Evolutionary conservation across 202 grass and related monocot genomes (phyloP), one percentile per base, ranked within the genome.

Genomic region (Sporobolus alterniflorus): DNA sequence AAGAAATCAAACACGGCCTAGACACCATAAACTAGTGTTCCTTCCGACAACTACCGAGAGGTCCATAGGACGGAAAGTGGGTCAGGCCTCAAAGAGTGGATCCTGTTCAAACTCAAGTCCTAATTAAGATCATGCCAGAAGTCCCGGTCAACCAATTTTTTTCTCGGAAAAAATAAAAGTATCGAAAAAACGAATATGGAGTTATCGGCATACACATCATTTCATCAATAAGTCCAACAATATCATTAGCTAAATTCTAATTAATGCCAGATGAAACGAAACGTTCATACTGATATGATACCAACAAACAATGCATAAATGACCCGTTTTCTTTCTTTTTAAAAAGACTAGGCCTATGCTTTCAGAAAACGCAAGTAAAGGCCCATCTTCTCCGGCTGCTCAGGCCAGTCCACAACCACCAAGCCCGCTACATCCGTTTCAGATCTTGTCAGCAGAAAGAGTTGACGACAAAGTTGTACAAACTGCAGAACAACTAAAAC

Each of bases 381-480:
- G 51, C 62, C 80, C 84, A 70, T 81, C 68, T 32, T 68, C 52
- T 57, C 64, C 63, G 79, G 20, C 51, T 75, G 16, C 67, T 78
- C 62, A 75, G 36, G 70, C 50, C 82, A 73, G 77, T 60, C 73
- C 73, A 61, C 73, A 69, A 41, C 67, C 16, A 70, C 49, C 59
- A 73, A 50, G 22, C 43, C 80, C 42, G 24, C 69, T 61, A 61
- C 49, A 73, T 66, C 63, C 76, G 63, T 60, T 54, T 66, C 64
- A 66, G 47, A 26, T 60, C 73, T 55, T 67, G 83, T 78, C 83
- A 86, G 72, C 78, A 29, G 32, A 86, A 65, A 52, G 57, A 73
- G 52, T 43, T 43, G n/a, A 46, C 46, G 47, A 60, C 28, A 71
- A 56, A 55, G 51, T 62, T 25, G 73, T 83, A 39, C 55, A 24